Percentiles rank a stretch among this genome's conserved stretches.
These are phyloP conservation scores for Croton laevigatus DNA, from an alignment of 441 rosid species.

Conservation along the genomic window DNA sequence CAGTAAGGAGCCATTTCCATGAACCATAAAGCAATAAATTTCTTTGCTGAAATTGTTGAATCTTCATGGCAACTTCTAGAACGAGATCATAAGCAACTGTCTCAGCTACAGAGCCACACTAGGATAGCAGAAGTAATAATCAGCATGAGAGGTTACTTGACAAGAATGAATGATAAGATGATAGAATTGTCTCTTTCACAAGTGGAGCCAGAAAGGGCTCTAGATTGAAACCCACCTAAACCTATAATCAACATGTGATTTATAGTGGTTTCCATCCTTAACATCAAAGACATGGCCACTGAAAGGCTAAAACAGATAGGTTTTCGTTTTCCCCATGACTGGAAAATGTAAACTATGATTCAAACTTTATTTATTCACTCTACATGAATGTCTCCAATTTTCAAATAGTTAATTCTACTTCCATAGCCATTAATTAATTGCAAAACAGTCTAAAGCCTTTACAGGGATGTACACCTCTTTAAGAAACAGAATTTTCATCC, in stretches of 20 bases:
- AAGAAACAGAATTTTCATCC: not conserved
- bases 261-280: not conserved
- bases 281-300: not conserved
- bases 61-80: constrained; percentile 89
- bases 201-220: not conserved
- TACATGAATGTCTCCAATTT: not conserved
- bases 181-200: not conserved
- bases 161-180: not conserved
- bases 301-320: not conserved
- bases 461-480: not conserved
- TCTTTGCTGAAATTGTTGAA: constrained; percentile 89
- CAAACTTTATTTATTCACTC: not conserved
- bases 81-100: constrained; percentile 95
- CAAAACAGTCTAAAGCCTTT: not conserved
- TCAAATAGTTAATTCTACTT: not conserved
- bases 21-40: constrained; percentile 77
- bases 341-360: not conserved
- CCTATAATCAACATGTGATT: not conserved
- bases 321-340: not conserved
- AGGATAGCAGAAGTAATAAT: constrained; percentile 26
- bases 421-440: not conserved
- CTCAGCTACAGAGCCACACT: constrained; percentile 98
- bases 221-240: not conserved
- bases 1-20: constrained; percentile 96
- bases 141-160: constrained; percentile 21